These are phyloP conservation scores for Tuber borchii DNA, from an alignment of 495 filamentous ascomycete species.

Conservation along the genomic window DNA sequence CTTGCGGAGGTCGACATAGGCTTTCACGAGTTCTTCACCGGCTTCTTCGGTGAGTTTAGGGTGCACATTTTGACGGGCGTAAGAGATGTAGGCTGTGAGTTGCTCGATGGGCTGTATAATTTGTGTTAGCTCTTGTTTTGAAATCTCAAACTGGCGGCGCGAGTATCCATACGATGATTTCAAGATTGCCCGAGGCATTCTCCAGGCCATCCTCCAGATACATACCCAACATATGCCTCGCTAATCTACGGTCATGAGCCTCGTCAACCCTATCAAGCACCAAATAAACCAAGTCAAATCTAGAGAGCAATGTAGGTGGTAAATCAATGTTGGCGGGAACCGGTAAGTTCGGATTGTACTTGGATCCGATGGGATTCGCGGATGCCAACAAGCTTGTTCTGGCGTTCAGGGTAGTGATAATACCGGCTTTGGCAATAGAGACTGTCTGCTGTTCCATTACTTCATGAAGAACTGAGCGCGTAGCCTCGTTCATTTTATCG, in stretches of 20 bases:
- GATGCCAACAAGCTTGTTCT: constrained; percentile 90
- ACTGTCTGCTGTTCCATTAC: constrained; percentile 99
- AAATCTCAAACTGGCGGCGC: neutral
- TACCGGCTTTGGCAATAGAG: constrained; percentile 96
- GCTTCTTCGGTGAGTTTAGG: constrained; percentile 72
- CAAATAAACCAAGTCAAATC: constrained; percentile 95
- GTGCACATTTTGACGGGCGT: constrained; percentile 80
- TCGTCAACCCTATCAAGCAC: constrained; percentile 92
- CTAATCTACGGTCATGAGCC: constrained; percentile 74
- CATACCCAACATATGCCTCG: constrained; percentile 91
- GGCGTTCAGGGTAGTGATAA: constrained; percentile 96
- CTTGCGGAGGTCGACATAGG: constrained; percentile 94
- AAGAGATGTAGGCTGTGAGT: constrained; percentile 94
- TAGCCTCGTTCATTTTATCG: constrained; percentile 97
- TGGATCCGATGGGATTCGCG: constrained; percentile 93
- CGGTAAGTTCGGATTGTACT: constrained; percentile 91
- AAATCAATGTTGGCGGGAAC: constrained; percentile 98
- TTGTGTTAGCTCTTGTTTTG: constrained; percentile 43
- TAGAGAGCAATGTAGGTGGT: constrained; percentile 84
- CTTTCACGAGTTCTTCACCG: constrained; percentile 67
- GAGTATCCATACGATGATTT: constrained; percentile 22
- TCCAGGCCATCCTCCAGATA: constrained; percentile 91
- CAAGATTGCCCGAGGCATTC: constrained; percentile 55
- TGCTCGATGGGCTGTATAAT: constrained; percentile 66
- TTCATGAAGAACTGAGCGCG: constrained; percentile 93